Base-by-base conservation (phyloP, 2,329 filamentous ascomycete genomes). In the Fusarium sp. region DNA sequence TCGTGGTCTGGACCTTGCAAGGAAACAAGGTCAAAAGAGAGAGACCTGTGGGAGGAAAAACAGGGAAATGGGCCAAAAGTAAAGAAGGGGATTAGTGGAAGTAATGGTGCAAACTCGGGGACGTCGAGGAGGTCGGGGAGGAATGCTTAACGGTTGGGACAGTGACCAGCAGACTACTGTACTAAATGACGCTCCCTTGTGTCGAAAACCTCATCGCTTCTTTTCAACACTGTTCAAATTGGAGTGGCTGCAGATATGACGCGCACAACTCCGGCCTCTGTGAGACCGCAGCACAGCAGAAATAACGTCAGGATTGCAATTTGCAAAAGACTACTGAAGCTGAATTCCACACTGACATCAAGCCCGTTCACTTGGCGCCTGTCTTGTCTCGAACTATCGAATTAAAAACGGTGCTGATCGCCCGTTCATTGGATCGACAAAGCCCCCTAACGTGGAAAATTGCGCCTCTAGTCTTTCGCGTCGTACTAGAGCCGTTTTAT, bases 241-340 rank as follows among this genome's bases (percentile, higher is more conserved):
- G 23, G 11, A 44, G 33, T 65, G 61, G 61, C 47, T 65, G 43
- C 35, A 44, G 33, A 22, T 60, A 65, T 65, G 62, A 65, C 62
- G 62, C 47, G 61, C 54, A 49, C 54, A 41, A 19, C 13, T 19
- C 10, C 30, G 47, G 39, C 37, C 47, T 45, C 33, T 49, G 47
- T 60, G 54, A 49, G 44, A 65, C 47, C 20, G 7, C 10, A 33
- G 13, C 32, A 25, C 19, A 32, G 23, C 10, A 43, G 45, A 43
- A 37, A n/a, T 37, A 37, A 39, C 54, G 47, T 46, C 43, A 60
- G 43, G 23, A 53, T 60, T 53, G 25, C 47, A 45, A 30, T 33
- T 7, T 45, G 45, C 4, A 46, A 54, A 37, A n/a, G 35, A 17
- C 33, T 37, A 37, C 8, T n/a, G 33, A 14, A 53, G 44, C 25